phyloP scores from a whole-genome alignment of 306 rosid species.

The Argentina anserina region DNA sequence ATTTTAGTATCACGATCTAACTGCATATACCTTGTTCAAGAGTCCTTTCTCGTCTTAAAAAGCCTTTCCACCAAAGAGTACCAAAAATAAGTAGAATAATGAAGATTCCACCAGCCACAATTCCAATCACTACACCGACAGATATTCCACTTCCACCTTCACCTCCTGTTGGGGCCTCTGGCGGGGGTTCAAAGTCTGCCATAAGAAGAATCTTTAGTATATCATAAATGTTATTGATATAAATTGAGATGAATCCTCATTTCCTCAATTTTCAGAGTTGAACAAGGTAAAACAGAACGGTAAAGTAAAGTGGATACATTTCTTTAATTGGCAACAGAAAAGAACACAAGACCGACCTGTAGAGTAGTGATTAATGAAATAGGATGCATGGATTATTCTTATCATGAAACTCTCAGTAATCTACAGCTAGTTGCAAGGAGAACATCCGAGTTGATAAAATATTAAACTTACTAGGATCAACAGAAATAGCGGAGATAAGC shows the following conservation, averaged over 20 bases:
- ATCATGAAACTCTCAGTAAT: background rate
- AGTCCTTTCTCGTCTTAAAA: conserved; percentile 11
- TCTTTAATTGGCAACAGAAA: background rate
- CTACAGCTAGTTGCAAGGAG: background rate
- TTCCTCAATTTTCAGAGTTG: background rate
- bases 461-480: conserved; percentile 23
- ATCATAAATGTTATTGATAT: background rate
- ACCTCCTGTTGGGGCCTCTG: background rate
- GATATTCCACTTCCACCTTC: conserved; percentile 21
- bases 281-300: background rate
- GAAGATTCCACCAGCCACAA: conserved; percentile 24
- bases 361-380: background rate
- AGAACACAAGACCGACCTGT: background rate
- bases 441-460: background rate
- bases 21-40: conserved; percentile 33
- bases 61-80: conserved; percentile 33
- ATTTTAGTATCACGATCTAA: background rate
- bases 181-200: conserved; percentile 29
- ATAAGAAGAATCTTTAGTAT: background rate
- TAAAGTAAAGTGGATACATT: background rate
- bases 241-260: background rate
- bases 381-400: background rate
- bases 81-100: conserved; percentile 20
- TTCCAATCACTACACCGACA: conserved; percentile 25
- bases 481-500: conserved; percentile 45